A percentile compares a stretch with the other conserved stretches of the same genome.
These are phyloP conservation scores for Podila epicladia DNA, from an alignment of 192 early-diverging fungal genomes.

Conservation along the genomic window DNA sequence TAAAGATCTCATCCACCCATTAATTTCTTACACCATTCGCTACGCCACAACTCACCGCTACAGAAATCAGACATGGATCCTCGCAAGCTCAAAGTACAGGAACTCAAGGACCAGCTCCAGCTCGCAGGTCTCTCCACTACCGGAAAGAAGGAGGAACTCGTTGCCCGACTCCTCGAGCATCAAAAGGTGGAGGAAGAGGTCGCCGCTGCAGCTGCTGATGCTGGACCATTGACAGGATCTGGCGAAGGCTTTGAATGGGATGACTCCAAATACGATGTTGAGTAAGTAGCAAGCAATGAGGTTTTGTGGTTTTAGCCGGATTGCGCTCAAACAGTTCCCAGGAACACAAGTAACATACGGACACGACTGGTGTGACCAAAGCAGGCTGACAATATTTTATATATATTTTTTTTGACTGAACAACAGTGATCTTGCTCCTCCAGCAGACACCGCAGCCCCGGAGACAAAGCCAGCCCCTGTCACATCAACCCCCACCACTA, in stretches of 20 bases:
- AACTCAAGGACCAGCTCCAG: slow-evolving; percentile 66
- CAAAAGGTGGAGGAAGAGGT: slow-evolving; percentile 55
- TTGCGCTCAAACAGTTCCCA: neutral
- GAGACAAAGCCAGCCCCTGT: slow-evolving; percentile 1
- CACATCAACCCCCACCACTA: neutral
- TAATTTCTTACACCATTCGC: neutral
- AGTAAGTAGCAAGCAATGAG: too few species aligned
- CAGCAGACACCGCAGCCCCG: slow-evolving; percentile 8
- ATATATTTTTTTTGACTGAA: too few species aligned
- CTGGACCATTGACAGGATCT: slow-evolving; percentile 39
- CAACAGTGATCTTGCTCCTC: slow-evolving; percentile 43
- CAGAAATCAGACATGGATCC: slow-evolving; percentile 36
- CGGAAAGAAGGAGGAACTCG: slow-evolving; percentile 75
- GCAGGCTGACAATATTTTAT: neutral
- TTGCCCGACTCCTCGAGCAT: slow-evolving; percentile 67
- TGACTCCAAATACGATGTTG: slow-evolving; percentile 31
- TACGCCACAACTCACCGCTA: neutral
- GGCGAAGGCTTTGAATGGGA: slow-evolving; percentile 54
- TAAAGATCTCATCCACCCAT: neutral
- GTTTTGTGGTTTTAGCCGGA: neutral
- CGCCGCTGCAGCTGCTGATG: slow-evolving; percentile 16
- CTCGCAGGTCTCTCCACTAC: slow-evolving; percentile 61
- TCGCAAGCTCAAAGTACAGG: slow-evolving; percentile 62
- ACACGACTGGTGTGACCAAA: neutral
- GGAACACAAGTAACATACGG: neutral